These are phyloP conservation scores for Amylostereum areolatum DNA, from an alignment of 1,284 basidiomycete species.

Conservation along the genomic window DNA sequence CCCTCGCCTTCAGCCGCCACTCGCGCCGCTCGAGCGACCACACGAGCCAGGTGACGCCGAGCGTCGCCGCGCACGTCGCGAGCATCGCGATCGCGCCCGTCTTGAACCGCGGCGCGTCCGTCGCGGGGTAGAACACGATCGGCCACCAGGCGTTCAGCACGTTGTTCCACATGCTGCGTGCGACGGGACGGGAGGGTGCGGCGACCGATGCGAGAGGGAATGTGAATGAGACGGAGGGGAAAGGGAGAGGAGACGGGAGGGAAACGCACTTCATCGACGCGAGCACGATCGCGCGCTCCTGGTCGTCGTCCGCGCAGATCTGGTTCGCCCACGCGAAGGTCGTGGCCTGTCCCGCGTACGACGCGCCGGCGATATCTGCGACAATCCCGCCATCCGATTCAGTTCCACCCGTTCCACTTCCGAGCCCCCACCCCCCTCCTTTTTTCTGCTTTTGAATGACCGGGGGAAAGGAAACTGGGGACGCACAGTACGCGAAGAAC, in stretches of 20 bases:
- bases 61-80: slow-evolving; percentile 48
- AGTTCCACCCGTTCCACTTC: too few relatives aligned
- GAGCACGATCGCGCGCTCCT: slow-evolving; percentile 60
- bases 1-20: slow-evolving; percentile 11
- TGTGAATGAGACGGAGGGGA: background rate
- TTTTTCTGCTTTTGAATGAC: too few relatives aligned
- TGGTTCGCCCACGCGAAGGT: slow-evolving; percentile 74
- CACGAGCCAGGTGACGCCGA: slow-evolving; percentile 48
- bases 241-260: background rate
- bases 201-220: background rate
- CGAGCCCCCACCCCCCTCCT: too few relatives aligned
- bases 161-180: slow-evolving; percentile 63
- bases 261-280: slow-evolving; percentile 60
- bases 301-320: slow-evolving; percentile 61
- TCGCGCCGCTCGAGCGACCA: slow-evolving; percentile 51
- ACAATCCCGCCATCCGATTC: too few relatives aligned
- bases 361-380: slow-evolving; percentile 54
- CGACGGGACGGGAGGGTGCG: background rate
- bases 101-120: slow-evolving; percentile 56
- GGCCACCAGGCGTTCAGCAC: slow-evolving; percentile 69
- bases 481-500: slow-evolving; percentile 64
- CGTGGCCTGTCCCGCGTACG: slow-evolving; percentile 63
- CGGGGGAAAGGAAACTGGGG: background rate
- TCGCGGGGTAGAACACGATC: slow-evolving; percentile 60
- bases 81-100: slow-evolving; percentile 68